Evolutionary conservation across 2,329 filamentous ascomycete species (phyloP).

Genomic region (Meredithiella fracta): DNA sequence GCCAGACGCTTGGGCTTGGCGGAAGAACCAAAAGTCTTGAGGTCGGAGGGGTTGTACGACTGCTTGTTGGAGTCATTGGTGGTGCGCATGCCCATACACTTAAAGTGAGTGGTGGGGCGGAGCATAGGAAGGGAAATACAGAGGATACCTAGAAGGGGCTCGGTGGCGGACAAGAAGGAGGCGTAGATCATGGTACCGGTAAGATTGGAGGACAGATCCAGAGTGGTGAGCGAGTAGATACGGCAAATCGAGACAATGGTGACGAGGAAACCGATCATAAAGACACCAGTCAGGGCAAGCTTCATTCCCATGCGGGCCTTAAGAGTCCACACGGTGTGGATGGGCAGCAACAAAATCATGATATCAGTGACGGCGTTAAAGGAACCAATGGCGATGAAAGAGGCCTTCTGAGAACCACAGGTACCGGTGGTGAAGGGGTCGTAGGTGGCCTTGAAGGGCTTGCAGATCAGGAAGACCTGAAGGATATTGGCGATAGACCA

Average conservation of each 20-base stretch:
- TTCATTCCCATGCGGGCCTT: constrained; percentile 21
- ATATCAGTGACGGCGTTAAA: constrained; percentile 26
- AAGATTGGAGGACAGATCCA: constrained; percentile 18
- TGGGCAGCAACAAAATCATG: constrained; percentile 23
- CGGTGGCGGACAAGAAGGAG: constrained; percentile 17
- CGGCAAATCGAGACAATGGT: constrained; percentile 18
- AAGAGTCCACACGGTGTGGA: constrained; percentile 23
- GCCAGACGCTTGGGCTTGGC: constrained; percentile 7
- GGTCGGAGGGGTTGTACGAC: constrained; percentile 3
- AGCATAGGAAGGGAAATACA: constrained; percentile 18
- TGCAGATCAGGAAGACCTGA: constrained; percentile 19
- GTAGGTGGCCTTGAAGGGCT: constrained; percentile 17
- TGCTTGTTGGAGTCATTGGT: constrained; percentile 7
- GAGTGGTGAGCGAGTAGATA: constrained; percentile 16
- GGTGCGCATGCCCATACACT: constrained; percentile 8
- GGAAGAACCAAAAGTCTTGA: constrained; percentile 11
- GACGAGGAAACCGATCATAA: constrained; percentile 19
- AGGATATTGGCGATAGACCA: constrained; percentile 18
- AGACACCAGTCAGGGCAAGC: constrained; percentile 19
- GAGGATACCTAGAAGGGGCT: constrained; percentile 17
- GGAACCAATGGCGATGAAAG: constrained; percentile 25
- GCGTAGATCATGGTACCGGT: constrained; percentile 17
- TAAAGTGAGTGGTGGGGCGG: constrained; percentile 14
- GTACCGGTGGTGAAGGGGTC: constrained; percentile 19
- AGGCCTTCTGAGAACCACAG: constrained; percentile 23